Base-by-base conservation (phyloP, 2,329 filamentous ascomycete genomes). In the Lizonia empirigonia region DNA sequence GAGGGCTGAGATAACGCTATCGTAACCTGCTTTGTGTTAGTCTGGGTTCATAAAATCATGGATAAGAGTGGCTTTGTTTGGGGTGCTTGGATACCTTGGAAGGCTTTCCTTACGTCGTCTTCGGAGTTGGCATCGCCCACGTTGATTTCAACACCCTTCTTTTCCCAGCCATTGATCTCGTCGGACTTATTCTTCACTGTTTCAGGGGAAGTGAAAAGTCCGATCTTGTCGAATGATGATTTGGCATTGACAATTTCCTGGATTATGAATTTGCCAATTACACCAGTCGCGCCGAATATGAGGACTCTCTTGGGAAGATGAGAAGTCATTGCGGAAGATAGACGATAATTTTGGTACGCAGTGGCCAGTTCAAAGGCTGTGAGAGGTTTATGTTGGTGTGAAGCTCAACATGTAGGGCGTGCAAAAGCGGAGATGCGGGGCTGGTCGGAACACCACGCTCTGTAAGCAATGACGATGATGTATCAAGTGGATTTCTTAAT, bases 1-100 rank as follows among this genome's bases (percentile, higher is more conserved):
- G 1, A 90, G 77, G 2, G 83, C 82, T 16, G 82, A 86, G 39
- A 90, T 74, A 33, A 89, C 77, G 0, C 86, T 89, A 67, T 89
- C 85, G 59, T 86, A 80, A 39, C 74, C 79, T 79, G 52, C 20
- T 12, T 27, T 16, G 15, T 30, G 42, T 46, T 7, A n/a, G n/a
- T n/a, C n/a, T n/a, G n/a, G n/a, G n/a, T n/a, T n/a, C n/a, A n/a
- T n/a, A n/a, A n/a, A n/a, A n/a, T n/a, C n/a, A n/a, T n/a, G n/a
- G n/a, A n/a, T n/a, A n/a, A n/a, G n/a, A n/a, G n/a, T n/a, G n/a
- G n/a, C 13, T 30, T 30, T 5, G 5, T 30, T 13, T 15, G n/a
- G 27, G 16, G 27, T 30, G 16, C n/a, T 15, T 13, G 27, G 2
- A 7, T 52, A 78, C 78, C 77, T 57, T 78, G 62, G 58, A 83